Percentiles rank a stretch among this genome's conserved stretches.
Evolutionary conservation across 1,139 yeast species (phyloP).

Genomic region (Zygosaccharomyces sapae): DNA sequence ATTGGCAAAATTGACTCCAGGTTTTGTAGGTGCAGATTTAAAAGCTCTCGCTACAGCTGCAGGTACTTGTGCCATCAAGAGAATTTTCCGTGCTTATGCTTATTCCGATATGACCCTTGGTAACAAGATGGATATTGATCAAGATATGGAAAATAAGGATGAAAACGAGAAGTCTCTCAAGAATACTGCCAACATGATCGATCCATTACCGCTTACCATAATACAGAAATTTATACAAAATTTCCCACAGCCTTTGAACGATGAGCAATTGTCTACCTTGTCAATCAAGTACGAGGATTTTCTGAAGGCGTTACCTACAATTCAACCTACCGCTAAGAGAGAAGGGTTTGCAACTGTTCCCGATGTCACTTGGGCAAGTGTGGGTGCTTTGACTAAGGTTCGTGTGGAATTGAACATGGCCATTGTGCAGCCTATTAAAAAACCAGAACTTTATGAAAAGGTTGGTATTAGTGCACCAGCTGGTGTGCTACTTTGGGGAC

Average conservation of each 20-base stretch:
- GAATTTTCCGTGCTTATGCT: conserved; percentile 58
- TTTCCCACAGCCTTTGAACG: conserved; percentile 77
- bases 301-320: conserved; percentile 77
- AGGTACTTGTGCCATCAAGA: conserved; percentile 88
- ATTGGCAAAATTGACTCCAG: conserved; percentile 91
- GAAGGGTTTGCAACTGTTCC: conserved; percentile 99
- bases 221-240: conserved; percentile 66
- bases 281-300: conserved; percentile 78
- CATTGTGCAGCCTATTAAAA: conserved; percentile 90
- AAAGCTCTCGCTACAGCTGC: conserved; percentile 94
- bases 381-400: conserved; percentile 79
- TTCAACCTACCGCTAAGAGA: conserved; percentile 96
- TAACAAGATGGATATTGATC: conserved; percentile 44
- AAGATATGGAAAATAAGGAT: conserved; percentile 12
- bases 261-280: conserved; percentile 68
- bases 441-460: conserved; percentile 82
- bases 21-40: conserved; percentile 96
- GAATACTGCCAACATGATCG: conserved; percentile 35
- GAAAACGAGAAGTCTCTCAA: conserved; percentile 22
- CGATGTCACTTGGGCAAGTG: conserved; percentile 92
- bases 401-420: conserved; percentile 95
- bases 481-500: conserved; percentile 98
- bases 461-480: conserved; percentile 97
- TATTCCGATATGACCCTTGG: conserved; percentile 11
- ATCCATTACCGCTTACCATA: conserved; percentile 47